Conservation (phyloP, 2,329 filamentous ascomycete species). For the Xylaria sp. region DNA sequence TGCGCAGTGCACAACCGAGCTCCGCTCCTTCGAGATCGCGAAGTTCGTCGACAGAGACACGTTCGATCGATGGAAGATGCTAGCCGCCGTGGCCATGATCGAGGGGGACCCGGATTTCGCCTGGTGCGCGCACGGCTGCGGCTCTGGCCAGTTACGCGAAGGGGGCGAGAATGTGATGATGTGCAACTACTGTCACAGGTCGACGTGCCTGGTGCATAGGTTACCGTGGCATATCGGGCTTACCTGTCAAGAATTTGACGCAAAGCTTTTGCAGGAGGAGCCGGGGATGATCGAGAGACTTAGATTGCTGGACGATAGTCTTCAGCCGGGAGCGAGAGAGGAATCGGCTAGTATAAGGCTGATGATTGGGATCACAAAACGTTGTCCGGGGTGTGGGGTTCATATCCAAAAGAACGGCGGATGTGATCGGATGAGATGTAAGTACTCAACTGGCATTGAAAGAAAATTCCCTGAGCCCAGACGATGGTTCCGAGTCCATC, state of each 20-base stretch:
- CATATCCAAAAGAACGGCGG: slow-evolving; percentile 14
- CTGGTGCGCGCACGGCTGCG: slow-evolving; percentile 30
- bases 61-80: slow-evolving; percentile 4
- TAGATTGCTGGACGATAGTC: neutral
- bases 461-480: neutral
- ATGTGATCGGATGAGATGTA: slow-evolving; percentile 18
- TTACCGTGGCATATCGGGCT: slow-evolving; percentile 23
- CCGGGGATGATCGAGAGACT: neutral
- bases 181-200: slow-evolving; percentile 1
- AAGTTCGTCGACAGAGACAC: neutral
- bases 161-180: neutral
- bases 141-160: slow-evolving; percentile 25
- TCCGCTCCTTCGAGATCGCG: slow-evolving; percentile 1
- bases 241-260: slow-evolving; percentile 18
- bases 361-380: neutral
- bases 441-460: neutral
- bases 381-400: slow-evolving; percentile 8
- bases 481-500: too few relatives aligned
- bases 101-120: slow-evolving; percentile 8
- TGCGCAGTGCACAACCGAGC: slow-evolving; percentile 12
- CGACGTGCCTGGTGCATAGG: slow-evolving; percentile 14
- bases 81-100: neutral
- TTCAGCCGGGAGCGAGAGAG: slow-evolving; percentile 11
- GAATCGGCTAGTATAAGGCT: slow-evolving; percentile 8
- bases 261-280: neutral